Evolutionary conservation across 176 grass and related monocot genomes (phyloP), one percentile per base, ranked within the genome.

Genomic region (Triticum turgidum): DNA sequence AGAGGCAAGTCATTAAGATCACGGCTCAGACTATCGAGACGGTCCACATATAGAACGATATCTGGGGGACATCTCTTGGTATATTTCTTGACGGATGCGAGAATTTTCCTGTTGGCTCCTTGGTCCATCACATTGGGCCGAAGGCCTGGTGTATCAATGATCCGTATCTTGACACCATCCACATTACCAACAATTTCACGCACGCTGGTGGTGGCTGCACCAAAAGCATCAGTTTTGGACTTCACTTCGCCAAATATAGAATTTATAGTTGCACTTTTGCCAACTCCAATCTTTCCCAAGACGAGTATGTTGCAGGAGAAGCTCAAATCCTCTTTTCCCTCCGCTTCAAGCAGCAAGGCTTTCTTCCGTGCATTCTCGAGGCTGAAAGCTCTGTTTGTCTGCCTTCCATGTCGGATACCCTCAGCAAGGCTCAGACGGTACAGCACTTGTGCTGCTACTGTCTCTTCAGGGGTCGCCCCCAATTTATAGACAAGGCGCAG

Each of bases 261-360:
- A 90, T 98, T 98, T 84, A 98, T 93, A 62, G 97, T 96, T 80
- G 97, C 94, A 87, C 97, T 98, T 88, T 98, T 98, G n/a, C 97
- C 97, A 34, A 95, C 92, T 82, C 97, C 97, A 86, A 88, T 96
- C 83, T 92, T 95, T 21, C 97, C 97, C 81, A 98, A 83, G 25
- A 96, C 90, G 54, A 98, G 93, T 82, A 98, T 98, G 81, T 95
- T 96, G 66, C 94, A 92, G 20, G 92, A 89, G 42, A 98, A 98
- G 78, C 91, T 85, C 70, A 96, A 67, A 82, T 87, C 89, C 67
- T 95, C 90, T 49, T 85, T 84, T 21, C 90, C 90, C 71, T 88
- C 89, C n/a, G 82, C 77, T 86, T 96, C 94, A 78, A 88, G 90
- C 80, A 83, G 80, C 51, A 94, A 80, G 51, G 94, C 97, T 88